Evolutionary conservation across 345 rosid genomes (phyloP), one percentile per base, ranked within the genome.

Genomic region (Aquilaria sinensis): DNA sequence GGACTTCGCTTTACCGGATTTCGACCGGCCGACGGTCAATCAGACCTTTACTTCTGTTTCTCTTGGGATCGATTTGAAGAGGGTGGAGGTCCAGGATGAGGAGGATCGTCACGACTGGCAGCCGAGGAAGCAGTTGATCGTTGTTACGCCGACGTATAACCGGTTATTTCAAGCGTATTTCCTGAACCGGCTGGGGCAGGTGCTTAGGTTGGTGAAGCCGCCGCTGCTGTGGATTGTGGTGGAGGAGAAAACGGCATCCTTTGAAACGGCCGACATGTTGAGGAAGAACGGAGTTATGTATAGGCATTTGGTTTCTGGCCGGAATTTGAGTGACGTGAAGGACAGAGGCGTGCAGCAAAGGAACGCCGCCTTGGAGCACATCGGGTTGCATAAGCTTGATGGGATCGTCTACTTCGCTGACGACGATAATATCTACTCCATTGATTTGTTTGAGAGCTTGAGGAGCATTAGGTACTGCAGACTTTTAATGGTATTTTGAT

Each of bases 141-240:
- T 93, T 71, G 79, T 93, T 30, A 88, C 98, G 23, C 92, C 97
- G 47, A 93, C 98, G 31, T 88, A 86, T 67, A 81, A 86, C 56
- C 77, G 97, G 52, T 96, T 85, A 50, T 60, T 78, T 70, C 98
- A 93, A 69, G 96, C 85, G 3, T 93, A 84, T 64, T 86, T 75
- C 64, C 70, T 93, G 67, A 86, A 74, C 70, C 81, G 96, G 70
- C 51, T 93, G 59, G 94, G 85, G 58, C 98, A 93, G 60, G 81
- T 84, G 33, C 63, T 93, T 78, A 80, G 86, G 77, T 80, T 90
- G 13, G 94, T 88, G 65, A 78, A 72, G 63, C 85, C 92, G 15
- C 98, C 98, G 30, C 15, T 93, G 52, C 70, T 93, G 65, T 93
- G 98, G 98, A 81, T 93, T 46, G 97, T 90, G 74, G 98, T 90